Conservation (phyloP, 768 basidiomycete genomes). For the Calocybe cyanea region DNA sequence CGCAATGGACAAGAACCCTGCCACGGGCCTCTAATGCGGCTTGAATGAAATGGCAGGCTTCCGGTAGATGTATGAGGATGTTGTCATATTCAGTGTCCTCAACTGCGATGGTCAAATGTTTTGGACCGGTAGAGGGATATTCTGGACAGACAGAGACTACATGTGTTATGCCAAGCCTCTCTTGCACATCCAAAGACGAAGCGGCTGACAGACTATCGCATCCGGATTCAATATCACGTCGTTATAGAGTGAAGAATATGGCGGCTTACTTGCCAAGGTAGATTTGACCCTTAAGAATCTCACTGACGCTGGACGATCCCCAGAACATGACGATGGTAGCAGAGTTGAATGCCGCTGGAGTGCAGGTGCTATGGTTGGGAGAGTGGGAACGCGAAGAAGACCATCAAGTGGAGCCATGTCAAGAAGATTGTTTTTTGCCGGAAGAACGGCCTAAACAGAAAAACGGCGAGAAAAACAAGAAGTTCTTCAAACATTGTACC, state of each 20-base stretch:
- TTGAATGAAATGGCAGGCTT: constrained; percentile 60
- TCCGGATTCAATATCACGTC: neutral
- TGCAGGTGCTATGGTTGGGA: too few species aligned
- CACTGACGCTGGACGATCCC: constrained; percentile 25
- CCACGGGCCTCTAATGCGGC: constrained; percentile 49
- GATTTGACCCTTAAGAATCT: constrained; percentile 34
- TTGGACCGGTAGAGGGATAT: constrained; percentile 38
- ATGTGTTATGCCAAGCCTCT: constrained; percentile 44
- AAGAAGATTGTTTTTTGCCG: too few species aligned
- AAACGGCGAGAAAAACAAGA: too few species aligned
- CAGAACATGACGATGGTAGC: constrained; percentile 5
- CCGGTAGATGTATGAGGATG: constrained; percentile 62
- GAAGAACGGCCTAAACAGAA: too few species aligned
- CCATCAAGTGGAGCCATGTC: too few species aligned
- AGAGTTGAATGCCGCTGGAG: too few species aligned
- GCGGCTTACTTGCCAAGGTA: constrained; percentile 42
- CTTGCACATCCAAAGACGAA: constrained; percentile 24
- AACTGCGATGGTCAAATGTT: constrained; percentile 37
- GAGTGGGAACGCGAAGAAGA: too few species aligned
- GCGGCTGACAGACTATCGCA: constrained; percentile 34
- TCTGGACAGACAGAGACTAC: constrained; percentile 56
- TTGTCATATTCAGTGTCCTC: constrained; percentile 46
- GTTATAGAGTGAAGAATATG: neutral
- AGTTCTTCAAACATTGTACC: too few species aligned
- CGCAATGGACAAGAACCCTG: constrained; percentile 66